A percentile compares a stretch with the other conserved stretches of the same genome.
Conservation (phyloP, 2,329 filamentous ascomycete genomes). For the Zymoseptoria brevis region DNA sequence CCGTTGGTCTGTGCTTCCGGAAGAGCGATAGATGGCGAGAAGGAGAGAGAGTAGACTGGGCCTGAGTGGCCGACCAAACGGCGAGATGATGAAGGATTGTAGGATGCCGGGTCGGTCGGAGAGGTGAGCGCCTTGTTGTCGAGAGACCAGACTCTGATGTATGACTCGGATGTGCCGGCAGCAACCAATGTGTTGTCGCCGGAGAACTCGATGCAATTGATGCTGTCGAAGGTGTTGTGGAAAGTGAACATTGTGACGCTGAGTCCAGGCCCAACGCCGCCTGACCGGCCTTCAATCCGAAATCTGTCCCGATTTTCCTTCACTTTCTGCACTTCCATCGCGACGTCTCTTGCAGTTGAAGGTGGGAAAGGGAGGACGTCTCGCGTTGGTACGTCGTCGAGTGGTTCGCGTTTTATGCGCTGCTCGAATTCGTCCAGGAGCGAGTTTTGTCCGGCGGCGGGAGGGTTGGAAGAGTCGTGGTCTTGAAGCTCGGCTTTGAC, state of each 20-base stretch:
- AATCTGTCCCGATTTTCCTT: slow-evolving; percentile 90
- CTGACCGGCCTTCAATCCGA: slow-evolving; percentile 74
- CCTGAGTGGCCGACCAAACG: slow-evolving; percentile 80
- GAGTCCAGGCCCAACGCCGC: slow-evolving; percentile 72
- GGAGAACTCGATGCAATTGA: slow-evolving; percentile 93
- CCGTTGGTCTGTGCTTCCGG: slow-evolving; percentile 25
- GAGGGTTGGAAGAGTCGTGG: slow-evolving; percentile 70
- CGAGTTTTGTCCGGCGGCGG: slow-evolving; percentile 59
- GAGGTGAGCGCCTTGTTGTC: slow-evolving; percentile 75
- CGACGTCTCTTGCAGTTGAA: slow-evolving; percentile 79
- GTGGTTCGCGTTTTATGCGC: slow-evolving; percentile 78
- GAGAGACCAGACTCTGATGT: slow-evolving; percentile 88
- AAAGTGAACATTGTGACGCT: slow-evolving; percentile 98
- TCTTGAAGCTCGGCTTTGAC: slow-evolving; percentile 81
- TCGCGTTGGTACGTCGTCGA: slow-evolving; percentile 71
- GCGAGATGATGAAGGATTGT: slow-evolving; percentile 57
- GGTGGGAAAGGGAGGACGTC: slow-evolving; percentile 78
- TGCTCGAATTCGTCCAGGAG: slow-evolving; percentile 83
- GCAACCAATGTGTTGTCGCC: slow-evolving; percentile 82
- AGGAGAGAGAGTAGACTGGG: slow-evolving; percentile 81
- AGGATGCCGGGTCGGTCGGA: slow-evolving; percentile 53
- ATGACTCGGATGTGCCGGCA: slow-evolving; percentile 84
- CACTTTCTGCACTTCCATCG: slow-evolving; percentile 88
- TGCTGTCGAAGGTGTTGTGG: slow-evolving; percentile 86
- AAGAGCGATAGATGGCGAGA: slow-evolving; percentile 61